phyloP scores from a whole-genome alignment of 129 eudicot species.

The Flaveria robusta region DNA sequence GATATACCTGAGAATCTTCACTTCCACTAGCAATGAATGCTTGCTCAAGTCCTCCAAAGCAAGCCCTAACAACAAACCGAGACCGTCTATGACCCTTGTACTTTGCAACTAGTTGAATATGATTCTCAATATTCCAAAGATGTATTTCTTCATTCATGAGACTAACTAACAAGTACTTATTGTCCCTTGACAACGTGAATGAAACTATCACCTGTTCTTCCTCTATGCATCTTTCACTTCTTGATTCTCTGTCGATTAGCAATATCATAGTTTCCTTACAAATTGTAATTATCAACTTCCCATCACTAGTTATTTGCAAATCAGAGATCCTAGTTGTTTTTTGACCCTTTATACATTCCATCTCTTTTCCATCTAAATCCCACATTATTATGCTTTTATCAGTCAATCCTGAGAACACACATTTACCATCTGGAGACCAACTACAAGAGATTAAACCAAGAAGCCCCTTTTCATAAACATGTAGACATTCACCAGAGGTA shows the following conservation, averaged over 20 bases:
- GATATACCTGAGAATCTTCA: slow-evolving; percentile 90
- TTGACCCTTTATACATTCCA: slow-evolving; percentile 79
- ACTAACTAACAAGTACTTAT: slow-evolving; percentile 65
- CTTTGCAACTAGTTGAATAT: slow-evolving; percentile 54
- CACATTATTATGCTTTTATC: slow-evolving; percentile 86
- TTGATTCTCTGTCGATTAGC: slow-evolving; percentile 70
- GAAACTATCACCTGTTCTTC: slow-evolving; percentile 79
- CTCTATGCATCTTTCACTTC: slow-evolving; percentile 61
- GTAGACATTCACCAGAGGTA: slow-evolving; percentile 80
- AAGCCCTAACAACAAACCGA: slow-evolving; percentile 77
- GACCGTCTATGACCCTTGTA: slow-evolving; percentile 87
- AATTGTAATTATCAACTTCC: slow-evolving; percentile 51
- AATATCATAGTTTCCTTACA: slow-evolving; percentile 62
- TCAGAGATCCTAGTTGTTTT: slow-evolving; percentile 64
- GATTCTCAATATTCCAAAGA: slow-evolving; percentile 83
- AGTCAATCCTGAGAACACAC: slow-evolving; percentile 62
- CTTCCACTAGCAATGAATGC: slow-evolving; percentile 93
- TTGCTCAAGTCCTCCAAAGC: slow-evolving; percentile 93
- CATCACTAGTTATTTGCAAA: slow-evolving; percentile 62
- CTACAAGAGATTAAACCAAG: slow-evolving; percentile 72
- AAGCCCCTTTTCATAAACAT: slow-evolving; percentile 64
- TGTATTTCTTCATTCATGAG: slow-evolving; percentile 79
- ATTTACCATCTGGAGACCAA: slow-evolving; percentile 83
- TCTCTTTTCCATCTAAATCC: slow-evolving; percentile 83
- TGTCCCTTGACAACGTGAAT: slow-evolving; percentile 70